A percentile compares a stretch with the other conserved stretches of the same genome.
Conservation (phyloP, 495 filamentous ascomycete genomes). For the Talaromyces proteolyticus region DNA sequence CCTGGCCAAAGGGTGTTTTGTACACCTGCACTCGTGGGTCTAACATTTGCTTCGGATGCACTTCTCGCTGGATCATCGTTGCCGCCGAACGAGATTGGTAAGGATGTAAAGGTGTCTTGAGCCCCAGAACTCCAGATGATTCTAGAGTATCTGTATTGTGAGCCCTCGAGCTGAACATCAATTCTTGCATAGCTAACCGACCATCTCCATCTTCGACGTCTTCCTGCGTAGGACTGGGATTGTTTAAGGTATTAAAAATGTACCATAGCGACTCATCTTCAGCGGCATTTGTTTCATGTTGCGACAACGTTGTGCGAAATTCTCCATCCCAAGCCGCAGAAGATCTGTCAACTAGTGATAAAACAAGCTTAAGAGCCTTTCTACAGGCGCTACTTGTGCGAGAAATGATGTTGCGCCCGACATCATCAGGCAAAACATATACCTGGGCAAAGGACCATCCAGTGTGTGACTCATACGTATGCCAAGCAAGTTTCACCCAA, state of each 20-base stretch:
- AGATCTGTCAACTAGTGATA: conserved; percentile 54
- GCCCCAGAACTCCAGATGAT: conserved; percentile 43
- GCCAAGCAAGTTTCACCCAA: conserved; percentile 25
- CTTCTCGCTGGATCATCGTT: conserved; percentile 79
- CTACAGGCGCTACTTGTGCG: conserved; percentile 34
- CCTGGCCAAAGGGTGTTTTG: conserved; percentile 50
- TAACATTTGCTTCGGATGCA: conserved; percentile 52
- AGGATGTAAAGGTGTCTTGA: conserved; percentile 63
- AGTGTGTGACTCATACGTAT: conserved; percentile 9
- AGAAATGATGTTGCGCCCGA: conserved; percentile 43
- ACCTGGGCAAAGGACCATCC: conserved; percentile 39
- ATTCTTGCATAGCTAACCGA: conserved; percentile 51
- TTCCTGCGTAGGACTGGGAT: conserved; percentile 56
- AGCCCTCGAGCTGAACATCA: conserved; percentile 35
- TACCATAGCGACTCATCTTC: conserved; percentile 66
- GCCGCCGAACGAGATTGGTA: conserved; percentile 83
- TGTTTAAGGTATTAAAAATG: conserved; percentile 79
- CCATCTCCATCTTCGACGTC: conserved; percentile 49
- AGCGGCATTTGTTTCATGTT: conserved; percentile 7
- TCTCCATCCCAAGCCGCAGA: conserved; percentile 49
- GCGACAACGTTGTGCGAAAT: neutral
- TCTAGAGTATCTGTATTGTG: conserved; percentile 6
- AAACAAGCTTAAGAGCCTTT: conserved; percentile 40
- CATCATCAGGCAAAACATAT: conserved; percentile 63
- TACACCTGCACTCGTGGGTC: conserved; percentile 66